These are phyloP conservation scores for Coemansia sp. DNA, from an alignment of 192 early-diverging fungal species.

Conservation along the genomic window DNA sequence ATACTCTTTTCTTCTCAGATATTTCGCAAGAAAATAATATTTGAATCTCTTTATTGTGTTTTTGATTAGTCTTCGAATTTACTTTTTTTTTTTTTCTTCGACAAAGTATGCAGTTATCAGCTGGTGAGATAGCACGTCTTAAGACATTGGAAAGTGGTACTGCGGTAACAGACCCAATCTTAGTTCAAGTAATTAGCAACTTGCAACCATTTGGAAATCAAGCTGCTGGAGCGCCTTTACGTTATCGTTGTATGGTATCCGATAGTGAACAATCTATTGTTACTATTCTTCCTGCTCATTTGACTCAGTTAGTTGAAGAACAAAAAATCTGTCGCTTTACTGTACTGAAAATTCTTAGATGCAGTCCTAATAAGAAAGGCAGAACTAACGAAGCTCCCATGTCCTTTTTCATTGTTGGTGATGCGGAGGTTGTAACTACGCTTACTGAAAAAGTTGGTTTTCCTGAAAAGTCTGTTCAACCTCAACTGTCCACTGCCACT, in stretches of 20 bases:
- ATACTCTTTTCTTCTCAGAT: neutral
- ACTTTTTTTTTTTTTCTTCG: neutral
- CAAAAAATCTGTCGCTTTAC: conserved; percentile 34
- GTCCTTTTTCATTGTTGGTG: conserved; percentile 37
- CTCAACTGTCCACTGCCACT: neutral
- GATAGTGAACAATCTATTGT: conserved; percentile 44
- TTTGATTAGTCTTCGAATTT: neutral
- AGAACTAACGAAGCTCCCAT: conserved; percentile 22
- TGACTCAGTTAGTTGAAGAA: conserved; percentile 31
- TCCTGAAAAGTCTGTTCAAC: conserved; percentile 1
- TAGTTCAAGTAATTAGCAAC: conserved; percentile 37
- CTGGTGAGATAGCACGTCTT: conserved; percentile 40
- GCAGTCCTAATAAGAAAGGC: conserved; percentile 32
- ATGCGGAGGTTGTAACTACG: conserved; percentile 38
- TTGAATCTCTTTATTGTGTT: conserved; percentile 7
- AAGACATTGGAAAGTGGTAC: conserved; percentile 17
- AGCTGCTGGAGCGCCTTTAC: conserved; percentile 1
- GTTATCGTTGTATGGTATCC: conserved; percentile 51
- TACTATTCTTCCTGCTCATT: conserved; percentile 35
- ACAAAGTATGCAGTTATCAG: conserved; percentile 21
- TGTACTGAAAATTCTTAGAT: conserved; percentile 34
- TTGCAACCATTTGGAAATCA: conserved; percentile 41
- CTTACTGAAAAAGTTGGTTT: conserved; percentile 27
- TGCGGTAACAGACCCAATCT: conserved; percentile 17
- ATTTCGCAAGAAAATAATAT: too few species aligned